Evolutionary conservation across 352 stramenopile genomes (phyloP), one percentile per base, ranked within the genome.

Genomic region (Globisporangium solare): DNA sequence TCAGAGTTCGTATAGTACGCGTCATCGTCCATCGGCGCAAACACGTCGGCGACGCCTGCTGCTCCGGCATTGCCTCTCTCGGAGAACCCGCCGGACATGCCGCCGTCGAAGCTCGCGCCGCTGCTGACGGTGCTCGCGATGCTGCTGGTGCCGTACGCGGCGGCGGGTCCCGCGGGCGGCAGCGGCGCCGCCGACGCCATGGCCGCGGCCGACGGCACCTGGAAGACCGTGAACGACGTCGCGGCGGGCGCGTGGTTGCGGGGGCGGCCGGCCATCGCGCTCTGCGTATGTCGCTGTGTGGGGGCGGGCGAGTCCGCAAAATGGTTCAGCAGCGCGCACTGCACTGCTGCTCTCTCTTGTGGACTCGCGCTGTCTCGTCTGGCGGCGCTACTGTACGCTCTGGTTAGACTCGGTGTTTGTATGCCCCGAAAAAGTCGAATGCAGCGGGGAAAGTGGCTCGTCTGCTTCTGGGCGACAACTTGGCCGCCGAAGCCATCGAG

Each of bases 211-310:
- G 60, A 75, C 10, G 79, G 79, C 31, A 88, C 79, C 64, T 82
- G 79, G 59, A 90, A 90, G 41, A 86, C 71, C 21, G 71, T 76
- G 63, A 90, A 90, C 75, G 42, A 79, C 60, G 66, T 73, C 57
- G 48, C 13, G 27, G 45, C 27, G 27, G 27, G 5, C 27, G 27
- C 27, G 27, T 35, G 27, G 27, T 35, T 35, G 5, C 27, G 27
- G 27, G 27, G 4, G 27, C 27, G 27, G 27, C 27, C 27, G 1
- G 27, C 27, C 27, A 35, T 35, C 5, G 27, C 27, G 27, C 24
- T 27, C 24, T 27, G 17, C n/a, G 17, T 49, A n/a, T 49, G 7
- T 32, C 15, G 3, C 12, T 43, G 2, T 43, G 6, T 43, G 12
- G 37, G 37, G 27, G 27, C 27, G 37, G 27, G 27, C 27, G 27